A percentile compares a stretch with the other conserved stretches of the same genome.
Conservation (phyloP, 768 basidiomycete species). For the Macrolepiota dolichaula region DNA sequence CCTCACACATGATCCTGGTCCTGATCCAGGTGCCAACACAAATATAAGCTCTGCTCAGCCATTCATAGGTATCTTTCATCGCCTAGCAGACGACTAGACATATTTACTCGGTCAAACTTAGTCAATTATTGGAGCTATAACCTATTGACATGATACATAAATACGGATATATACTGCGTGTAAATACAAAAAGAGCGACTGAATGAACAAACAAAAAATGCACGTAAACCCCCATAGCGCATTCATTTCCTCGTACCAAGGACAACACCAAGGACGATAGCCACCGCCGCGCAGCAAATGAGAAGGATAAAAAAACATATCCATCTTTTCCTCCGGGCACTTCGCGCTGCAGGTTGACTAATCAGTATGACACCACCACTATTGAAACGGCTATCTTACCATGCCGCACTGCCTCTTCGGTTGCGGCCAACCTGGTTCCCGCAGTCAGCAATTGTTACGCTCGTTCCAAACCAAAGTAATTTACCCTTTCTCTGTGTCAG, state of each 20-base stretch:
- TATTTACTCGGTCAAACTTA: background rate
- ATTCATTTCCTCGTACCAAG: constrained; percentile 24
- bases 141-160: constrained; percentile 1
- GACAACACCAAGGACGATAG: constrained; percentile 51
- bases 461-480: constrained; percentile 16
- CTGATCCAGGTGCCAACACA: background rate
- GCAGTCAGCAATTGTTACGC: background rate
- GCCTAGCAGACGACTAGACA: background rate
- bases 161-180: constrained; percentile 8
- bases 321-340: constrained; percentile 80
- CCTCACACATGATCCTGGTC: background rate
- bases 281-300: constrained; percentile 53
- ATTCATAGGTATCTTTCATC: background rate
- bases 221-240: background rate
- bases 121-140: background rate
- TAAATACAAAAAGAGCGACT: background rate
- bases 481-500: constrained; percentile 70
- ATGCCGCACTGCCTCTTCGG: constrained; percentile 62
- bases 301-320: constrained; percentile 74
- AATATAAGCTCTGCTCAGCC: background rate
- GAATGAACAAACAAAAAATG: background rate
- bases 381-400: constrained; percentile 21
- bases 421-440: constrained; percentile 50
- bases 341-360: constrained; percentile 25
- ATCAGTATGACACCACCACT: constrained; percentile 7